Conservation (phyloP, 2,329 filamentous ascomycete genomes). For the Aureobasidium pullulans region DNA sequence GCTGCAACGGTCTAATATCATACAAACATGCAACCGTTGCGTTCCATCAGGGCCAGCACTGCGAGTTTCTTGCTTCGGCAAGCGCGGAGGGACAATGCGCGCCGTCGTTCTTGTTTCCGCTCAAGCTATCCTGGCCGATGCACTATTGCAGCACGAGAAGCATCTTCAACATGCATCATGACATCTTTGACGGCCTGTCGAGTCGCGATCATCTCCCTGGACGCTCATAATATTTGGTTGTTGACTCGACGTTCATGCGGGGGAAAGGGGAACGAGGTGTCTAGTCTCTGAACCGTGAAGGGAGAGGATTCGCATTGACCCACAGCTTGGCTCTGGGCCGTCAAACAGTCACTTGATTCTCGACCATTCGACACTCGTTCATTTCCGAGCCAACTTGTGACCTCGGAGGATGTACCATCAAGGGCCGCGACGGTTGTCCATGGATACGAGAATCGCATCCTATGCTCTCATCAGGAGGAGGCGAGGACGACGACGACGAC, state of each 20-base stretch:
- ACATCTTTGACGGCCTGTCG: background rate
- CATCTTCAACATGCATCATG: background rate
- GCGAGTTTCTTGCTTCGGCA: background rate
- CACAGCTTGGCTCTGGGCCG: background rate
- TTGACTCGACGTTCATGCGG: constrained; percentile 4
- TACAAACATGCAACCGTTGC: constrained; percentile 6
- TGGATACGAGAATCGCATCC: background rate
- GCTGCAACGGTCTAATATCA: constrained; percentile 11
- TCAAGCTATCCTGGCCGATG: background rate
- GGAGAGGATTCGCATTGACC: background rate
- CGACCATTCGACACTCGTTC: background rate
- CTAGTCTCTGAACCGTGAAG: background rate
- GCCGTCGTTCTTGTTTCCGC: background rate
- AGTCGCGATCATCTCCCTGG: background rate
- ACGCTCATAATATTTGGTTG: background rate
- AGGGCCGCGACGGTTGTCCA: background rate
- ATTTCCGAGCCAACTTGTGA: constrained; percentile 2
- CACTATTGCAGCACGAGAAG: background rate
- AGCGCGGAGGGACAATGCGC: background rate
- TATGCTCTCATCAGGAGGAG: background rate
- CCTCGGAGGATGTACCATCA: background rate
- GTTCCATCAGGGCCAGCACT: background rate
- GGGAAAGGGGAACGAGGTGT: constrained; percentile 6
- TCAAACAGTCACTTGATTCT: background rate
- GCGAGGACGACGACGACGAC: background rate